A percentile compares a stretch with the other conserved stretches of the same genome.
These are phyloP conservation scores for Didymosphaeria variabile DNA, from an alignment of 2,329 filamentous ascomycete genomes.

Conservation along the genomic window DNA sequence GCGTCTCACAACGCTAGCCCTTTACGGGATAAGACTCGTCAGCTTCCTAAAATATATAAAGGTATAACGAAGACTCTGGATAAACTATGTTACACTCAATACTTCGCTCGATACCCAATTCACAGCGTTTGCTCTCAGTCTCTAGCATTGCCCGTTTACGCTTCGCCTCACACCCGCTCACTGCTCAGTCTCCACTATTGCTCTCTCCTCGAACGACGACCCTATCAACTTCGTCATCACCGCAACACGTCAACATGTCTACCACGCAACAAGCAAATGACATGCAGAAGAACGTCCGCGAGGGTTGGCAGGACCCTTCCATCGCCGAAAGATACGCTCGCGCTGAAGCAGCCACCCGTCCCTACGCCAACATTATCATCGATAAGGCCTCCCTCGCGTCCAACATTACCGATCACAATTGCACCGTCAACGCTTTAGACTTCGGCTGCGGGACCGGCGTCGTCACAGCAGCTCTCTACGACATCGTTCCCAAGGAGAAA, in stretches of 20 bases:
- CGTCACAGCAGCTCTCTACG: slow-evolving; percentile 31
- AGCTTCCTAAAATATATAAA: background rate
- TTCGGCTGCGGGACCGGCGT: slow-evolving; percentile 39
- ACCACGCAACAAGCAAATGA: background rate
- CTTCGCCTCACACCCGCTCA: background rate
- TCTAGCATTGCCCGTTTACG: background rate
- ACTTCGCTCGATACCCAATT: background rate
- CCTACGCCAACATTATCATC: slow-evolving; percentile 29
- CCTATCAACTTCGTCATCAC: background rate
- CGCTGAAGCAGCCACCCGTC: slow-evolving; percentile 32
- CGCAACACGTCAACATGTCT: background rate
- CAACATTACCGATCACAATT: slow-evolving; percentile 2
- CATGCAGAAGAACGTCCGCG: background rate
- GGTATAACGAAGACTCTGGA: background rate
- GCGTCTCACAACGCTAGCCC: background rate
- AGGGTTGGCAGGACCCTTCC: slow-evolving; percentile 18
- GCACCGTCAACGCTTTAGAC: slow-evolving; percentile 29
- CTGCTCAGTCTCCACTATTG: background rate
- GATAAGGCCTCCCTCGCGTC: slow-evolving; percentile 16
- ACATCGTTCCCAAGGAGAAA: slow-evolving; percentile 18
- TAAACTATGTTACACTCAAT: background rate
- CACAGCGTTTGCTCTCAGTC: background rate
- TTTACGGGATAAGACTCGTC: background rate
- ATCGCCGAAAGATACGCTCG: slow-evolving; percentile 29
- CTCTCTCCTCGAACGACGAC: background rate